Evolutionary conservation across 228 moss, liverwort and hornwort genomes (phyloP), one percentile per base, ranked within the genome.

Genomic region (Sphagnum fallax): DNA sequence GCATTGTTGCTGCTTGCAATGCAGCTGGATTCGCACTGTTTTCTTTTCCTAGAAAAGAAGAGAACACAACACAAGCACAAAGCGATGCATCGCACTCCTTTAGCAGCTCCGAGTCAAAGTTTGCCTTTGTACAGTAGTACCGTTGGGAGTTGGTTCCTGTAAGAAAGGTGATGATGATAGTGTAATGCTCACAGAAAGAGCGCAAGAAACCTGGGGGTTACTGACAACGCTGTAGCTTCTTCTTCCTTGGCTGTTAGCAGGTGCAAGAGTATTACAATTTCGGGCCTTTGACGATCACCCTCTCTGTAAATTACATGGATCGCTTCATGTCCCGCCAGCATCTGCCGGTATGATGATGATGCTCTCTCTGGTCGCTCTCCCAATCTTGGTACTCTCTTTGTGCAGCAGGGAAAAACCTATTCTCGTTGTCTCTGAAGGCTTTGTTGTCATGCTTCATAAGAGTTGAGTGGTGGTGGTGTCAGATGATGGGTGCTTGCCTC

Each of bases 221-320:
- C 12, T 55, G 55, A 55, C 55, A 55, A 55, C 32, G 55, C 12
- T 4, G 55, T 8, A 55, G 55, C 32, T 32, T 32, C 32, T 32
- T 32, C 32, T 32, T 32, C 32, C 12, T 55, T 55, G 55, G 9
- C 12, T 55, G 55, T 4, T 32, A 50, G 51, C 81, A 85, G 85
- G 81, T 85, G 52, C 81, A 81, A 74, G 76, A 68, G 3, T 79
- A 60, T 50, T 81, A 82, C 72, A 79, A 79, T 70, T 86, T 86
- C 52, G 79, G 85, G 52, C 79, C 82, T 2, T 65, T 86, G 6
- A 81, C 82, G 64, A 70, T 79, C 5, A 73, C 79, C 51, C 74
- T 86, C 8, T 67, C 85, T 59, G 82, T 86, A 63, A 86, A 86
- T 79, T 86, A 86, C 76, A 53, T 86, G 76, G 85, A 86, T 79